phyloP scores from a whole-genome alignment of 2,329 filamentous ascomycete genomes.

The Pseudogymnoascus sp. region DNA sequence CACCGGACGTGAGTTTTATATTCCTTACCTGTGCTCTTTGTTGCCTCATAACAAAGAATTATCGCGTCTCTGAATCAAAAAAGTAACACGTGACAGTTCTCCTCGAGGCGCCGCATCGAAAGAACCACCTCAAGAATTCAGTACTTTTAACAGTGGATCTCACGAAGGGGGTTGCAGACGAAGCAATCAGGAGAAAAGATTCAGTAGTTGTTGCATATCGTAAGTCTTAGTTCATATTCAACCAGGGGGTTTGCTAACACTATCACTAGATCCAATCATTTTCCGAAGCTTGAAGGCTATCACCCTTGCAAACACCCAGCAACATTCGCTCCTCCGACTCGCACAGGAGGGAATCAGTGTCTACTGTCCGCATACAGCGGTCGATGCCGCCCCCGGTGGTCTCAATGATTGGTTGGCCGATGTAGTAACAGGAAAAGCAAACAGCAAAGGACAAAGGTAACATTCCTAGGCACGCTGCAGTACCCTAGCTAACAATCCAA shows the following conservation, averaged over 20 bases:
- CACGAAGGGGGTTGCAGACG: conserved; percentile 78
- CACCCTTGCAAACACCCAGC: conserved; percentile 76
- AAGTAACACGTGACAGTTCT: conserved; percentile 40
- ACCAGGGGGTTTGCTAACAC: conserved; percentile 10
- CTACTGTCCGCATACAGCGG: conserved; percentile 90
- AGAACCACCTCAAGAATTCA: conserved; percentile 51
- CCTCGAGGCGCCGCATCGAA: conserved; percentile 58
- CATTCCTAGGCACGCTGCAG: conserved; percentile 10
- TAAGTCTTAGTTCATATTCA: conserved; percentile 34
- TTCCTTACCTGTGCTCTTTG: neutral
- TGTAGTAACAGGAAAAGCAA: conserved; percentile 55
- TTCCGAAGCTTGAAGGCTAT: conserved; percentile 88
- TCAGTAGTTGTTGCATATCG: conserved; percentile 86
- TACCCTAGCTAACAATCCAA: conserved; percentile 19
- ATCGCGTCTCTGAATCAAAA: conserved; percentile 8
- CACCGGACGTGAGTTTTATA: conserved; percentile 54
- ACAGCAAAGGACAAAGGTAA: neutral
- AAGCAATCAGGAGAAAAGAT: conserved; percentile 70
- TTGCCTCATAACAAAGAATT: neutral
- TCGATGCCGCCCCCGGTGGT: conserved; percentile 77
- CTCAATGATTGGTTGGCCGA: conserved; percentile 93
- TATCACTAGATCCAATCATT: conserved; percentile 74
- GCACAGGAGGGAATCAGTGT: conserved; percentile 85
- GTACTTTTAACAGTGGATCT: conserved; percentile 84
- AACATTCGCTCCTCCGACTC: conserved; percentile 73